Percentiles rank a stretch among this genome's conserved stretches.
phyloP scores from a whole-genome alignment of 1,139 yeast species.

The Taphrina sp. region DNA sequence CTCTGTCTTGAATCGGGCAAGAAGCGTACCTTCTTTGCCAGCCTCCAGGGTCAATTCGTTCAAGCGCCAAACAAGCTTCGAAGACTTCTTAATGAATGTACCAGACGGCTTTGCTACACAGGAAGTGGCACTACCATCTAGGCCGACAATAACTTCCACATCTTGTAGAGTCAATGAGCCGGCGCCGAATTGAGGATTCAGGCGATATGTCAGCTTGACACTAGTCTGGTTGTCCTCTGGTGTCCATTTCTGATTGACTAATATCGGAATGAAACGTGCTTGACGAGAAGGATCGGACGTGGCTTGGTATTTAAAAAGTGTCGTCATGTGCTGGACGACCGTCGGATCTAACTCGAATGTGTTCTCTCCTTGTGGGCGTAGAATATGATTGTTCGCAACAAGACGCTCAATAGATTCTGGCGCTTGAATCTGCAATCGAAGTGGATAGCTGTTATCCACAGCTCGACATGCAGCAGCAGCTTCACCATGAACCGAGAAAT shows the following conservation, averaged over 20 bases:
- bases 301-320: slow-evolving; percentile 65
- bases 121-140: slow-evolving; percentile 51
- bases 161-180: slow-evolving; percentile 52
- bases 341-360: slow-evolving; percentile 15
- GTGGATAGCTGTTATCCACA: neutral
- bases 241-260: slow-evolving; percentile 82
- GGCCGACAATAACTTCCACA: slow-evolving; percentile 62
- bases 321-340: slow-evolving; percentile 48
- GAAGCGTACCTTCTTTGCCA: slow-evolving; percentile 59
- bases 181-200: slow-evolving; percentile 53
- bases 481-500: slow-evolving; percentile 28
- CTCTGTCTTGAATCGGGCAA: slow-evolving; percentile 46
- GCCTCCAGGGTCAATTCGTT: slow-evolving; percentile 56
- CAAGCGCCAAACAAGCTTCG: slow-evolving; percentile 48
- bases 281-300: slow-evolving; percentile 49
- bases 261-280: slow-evolving; percentile 56
- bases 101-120: slow-evolving; percentile 92
- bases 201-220: slow-evolving; percentile 68
- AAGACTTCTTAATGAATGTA: slow-evolving; percentile 83
- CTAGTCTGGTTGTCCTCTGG: slow-evolving; percentile 81
- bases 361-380: neutral
- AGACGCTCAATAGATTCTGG: slow-evolving; percentile 25
- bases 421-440: slow-evolving; percentile 19
- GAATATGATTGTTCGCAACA: slow-evolving; percentile 12
- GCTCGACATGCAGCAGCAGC: slow-evolving; percentile 20